phyloP scores from a whole-genome alignment of 345 rosid species.

The Carallia pectinifolia region DNA sequence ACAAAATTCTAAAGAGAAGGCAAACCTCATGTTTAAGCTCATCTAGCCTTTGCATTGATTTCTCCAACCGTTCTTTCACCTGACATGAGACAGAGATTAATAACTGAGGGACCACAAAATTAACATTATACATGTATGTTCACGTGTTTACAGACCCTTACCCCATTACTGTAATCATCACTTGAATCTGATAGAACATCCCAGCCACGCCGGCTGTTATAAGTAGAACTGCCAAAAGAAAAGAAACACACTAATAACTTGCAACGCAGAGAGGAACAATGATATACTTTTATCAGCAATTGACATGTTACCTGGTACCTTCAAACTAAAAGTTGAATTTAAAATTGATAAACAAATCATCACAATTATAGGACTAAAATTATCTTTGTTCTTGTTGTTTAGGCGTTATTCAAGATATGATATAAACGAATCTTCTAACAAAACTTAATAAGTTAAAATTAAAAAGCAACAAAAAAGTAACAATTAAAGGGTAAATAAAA shows the following conservation, averaged over 20 bases:
- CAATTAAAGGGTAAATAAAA: no score
- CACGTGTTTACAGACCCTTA: conserved; percentile 18
- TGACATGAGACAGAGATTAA: conserved; percentile 23
- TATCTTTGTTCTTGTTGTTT: no score
- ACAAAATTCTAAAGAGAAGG: not conserved
- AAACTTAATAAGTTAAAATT: no score
- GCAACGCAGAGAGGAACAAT: not conserved
- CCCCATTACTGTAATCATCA: conserved; percentile 51
- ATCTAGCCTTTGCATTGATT: conserved; percentile 45
- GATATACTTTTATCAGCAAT: no score
- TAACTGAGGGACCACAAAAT: not conserved
- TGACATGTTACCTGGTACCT: no score
- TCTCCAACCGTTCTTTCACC: conserved; percentile 60
- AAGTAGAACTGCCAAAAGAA: conserved; percentile 41
- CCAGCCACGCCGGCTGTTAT: conserved; percentile 38
- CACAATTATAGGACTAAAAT: no score
- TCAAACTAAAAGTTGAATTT: no score
- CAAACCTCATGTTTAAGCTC: conserved; percentile 64
- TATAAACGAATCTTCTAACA: no score
- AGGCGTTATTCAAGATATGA: no score
- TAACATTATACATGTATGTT: not conserved
- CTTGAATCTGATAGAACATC: conserved; percentile 52
- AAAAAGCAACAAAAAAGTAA: no score
- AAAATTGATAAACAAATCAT: no score
- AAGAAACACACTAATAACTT: not conserved